Evolutionary conservation across 495 filamentous ascomycete genomes (phyloP), one percentile per base, ranked within the genome.

Genomic region (Tuber calosporum): DNA sequence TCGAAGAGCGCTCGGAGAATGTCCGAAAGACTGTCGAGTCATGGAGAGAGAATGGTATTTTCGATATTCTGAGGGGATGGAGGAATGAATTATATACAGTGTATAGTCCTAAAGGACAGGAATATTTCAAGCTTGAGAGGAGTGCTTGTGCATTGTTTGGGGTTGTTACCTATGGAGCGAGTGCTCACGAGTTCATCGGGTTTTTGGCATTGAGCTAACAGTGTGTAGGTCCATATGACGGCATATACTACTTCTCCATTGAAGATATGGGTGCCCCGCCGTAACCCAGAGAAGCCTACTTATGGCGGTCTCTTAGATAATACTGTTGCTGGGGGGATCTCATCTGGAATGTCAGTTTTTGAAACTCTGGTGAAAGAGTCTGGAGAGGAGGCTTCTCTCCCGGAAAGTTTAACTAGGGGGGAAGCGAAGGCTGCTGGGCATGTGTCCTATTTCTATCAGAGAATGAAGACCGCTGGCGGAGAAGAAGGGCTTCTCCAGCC

Each of bases 241-340:
- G 91, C 87, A 11, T 97, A 91, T 77, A 77, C 83, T 22, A 80
- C 80, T 43, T 76, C 87, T 48, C 90, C 89, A 0, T 83, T 96
- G 41, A 89, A 89, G 76, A 87, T 99, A 45, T 97, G 95, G 93
- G 87, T 96, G 0, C 93, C 95, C 7, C 85, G 91, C 68, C 85
- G 95, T 15, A 86, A 92, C 37, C 85, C 84, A 66, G 87, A 82
- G 43, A 98, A 98, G 84, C 87, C 91, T 76, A 97, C 93, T 0
- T 98, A 93, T 77, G 89, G 90, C 3, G 86, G 90, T 11, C 92
- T 97, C 89, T 83, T 98, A 68, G 95, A 99, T 82, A 99, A 99
- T 80, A 91, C 92, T 2, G 96, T 97, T 7, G 95, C 94, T 0
- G 95, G 95, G 6, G 95, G 95, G 0, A 90, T 98, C 79, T 88